Percentiles rank a stretch among this genome's conserved stretches.
phyloP scores from a whole-genome alignment of 139 green algal species.

The Tetradesmus obliquus region DNA sequence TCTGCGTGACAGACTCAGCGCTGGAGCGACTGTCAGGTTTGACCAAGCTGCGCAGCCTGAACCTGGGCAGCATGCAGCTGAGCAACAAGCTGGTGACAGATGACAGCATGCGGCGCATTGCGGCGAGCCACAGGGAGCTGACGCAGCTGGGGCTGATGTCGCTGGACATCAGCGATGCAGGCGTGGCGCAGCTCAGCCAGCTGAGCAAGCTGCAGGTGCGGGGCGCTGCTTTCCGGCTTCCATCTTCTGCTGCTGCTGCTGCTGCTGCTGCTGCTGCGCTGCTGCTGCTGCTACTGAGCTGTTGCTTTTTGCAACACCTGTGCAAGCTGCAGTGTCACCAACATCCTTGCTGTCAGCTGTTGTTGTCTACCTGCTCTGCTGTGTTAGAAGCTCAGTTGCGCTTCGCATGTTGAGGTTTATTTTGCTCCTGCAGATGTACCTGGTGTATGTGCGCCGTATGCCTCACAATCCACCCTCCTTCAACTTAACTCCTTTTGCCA shows the following conservation, averaged over 20 bases:
- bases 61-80: constrained; percentile 51
- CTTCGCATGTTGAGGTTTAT: neutral
- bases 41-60: constrained; percentile 33
- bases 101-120: constrained; percentile 40
- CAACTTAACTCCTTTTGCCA: too few relatives aligned
- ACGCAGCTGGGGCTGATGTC: constrained; percentile 57
- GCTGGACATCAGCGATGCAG: constrained; percentile 48
- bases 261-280: too few relatives aligned
- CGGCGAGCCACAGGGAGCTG: constrained; percentile 27
- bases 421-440: too few relatives aligned
- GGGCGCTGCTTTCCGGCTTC: neutral
- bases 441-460: too few relatives aligned
- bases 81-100: constrained; percentile 45
- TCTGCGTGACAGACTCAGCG: constrained; percentile 52
- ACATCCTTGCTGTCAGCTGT: neutral
- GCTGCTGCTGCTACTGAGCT: neutral
- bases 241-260: too few relatives aligned
- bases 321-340: neutral
- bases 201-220: constrained; percentile 41
- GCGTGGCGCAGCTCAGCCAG: constrained; percentile 32
- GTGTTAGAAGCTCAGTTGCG: neutral
- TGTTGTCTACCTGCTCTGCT: neutral
- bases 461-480: too few relatives aligned
- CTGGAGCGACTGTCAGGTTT: constrained; percentile 43
- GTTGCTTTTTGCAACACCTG: neutral